Base-by-base conservation (phyloP, 805 yeast species). In the Cyberlindnera euphorbiae region DNA sequence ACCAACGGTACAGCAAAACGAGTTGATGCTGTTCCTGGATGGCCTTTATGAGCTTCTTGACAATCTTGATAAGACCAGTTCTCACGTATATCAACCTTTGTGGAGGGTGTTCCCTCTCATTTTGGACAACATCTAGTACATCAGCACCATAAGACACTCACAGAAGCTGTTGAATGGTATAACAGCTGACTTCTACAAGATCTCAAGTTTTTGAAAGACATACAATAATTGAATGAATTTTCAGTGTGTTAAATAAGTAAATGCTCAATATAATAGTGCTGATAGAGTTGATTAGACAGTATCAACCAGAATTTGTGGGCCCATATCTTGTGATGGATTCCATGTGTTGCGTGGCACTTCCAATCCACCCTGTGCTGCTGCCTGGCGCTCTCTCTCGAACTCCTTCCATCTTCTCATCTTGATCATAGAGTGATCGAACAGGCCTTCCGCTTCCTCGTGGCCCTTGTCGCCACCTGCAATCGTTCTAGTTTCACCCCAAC, bases 401-500 rank as follows among this genome's bases (percentile, higher is more conserved):
- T 93, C 97, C 56, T 86, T 76, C 98, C 98, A 93, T 41, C 90
- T 72, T 69, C 82, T 85, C 90, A 90, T 89, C 33, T 75, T 75
- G 56, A 93, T 93, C 53, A 76, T 76, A 2, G 94, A 78, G n/a
- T 93, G 84, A 59, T 90, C 97, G 57, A 90, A 93, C 44, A 79
- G 81, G 49, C 97, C 97, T 29, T 75, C 83, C 16, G 49, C 69
- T 17, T 69, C 83, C 30, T 77, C 82, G 55, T 85, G 93, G 13
- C 68, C 77, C 50, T 79, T 76, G 28, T 75, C 85, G 9, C 77
- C 87, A 16, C 78, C 82, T 17, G 73, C 73, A 33, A 87, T 77
- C n/a, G 79, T 72, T 67, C 96, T 73, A 2, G 96, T 89, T 41
- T 86, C 95, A 55, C 97, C 96, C 97, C 97, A 89, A 57, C 88